Conservation (phyloP, 2,329 filamentous ascomycete species). For the Sporothrix globosa region DNA sequence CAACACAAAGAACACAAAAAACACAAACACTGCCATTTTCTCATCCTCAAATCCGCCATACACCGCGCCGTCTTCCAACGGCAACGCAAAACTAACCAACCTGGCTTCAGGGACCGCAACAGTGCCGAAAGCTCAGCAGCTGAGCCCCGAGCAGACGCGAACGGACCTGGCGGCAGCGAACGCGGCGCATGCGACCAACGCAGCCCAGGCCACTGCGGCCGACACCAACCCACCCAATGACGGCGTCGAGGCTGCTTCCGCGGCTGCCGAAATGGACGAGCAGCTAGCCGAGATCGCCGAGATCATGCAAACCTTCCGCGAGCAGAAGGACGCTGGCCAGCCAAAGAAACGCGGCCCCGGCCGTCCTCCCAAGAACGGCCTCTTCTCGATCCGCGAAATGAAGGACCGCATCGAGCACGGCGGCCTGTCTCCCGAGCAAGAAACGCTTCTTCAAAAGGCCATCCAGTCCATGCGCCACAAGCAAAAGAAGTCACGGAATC, state of each 20-base stretch:
- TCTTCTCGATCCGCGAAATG: constrained; percentile 79
- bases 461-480: constrained; percentile 32
- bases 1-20: not conserved
- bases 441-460: constrained; percentile 16
- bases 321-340: constrained; percentile 39
- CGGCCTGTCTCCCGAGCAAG: constrained; percentile 21
- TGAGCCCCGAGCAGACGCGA: not conserved
- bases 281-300: constrained; percentile 22
- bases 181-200: not conserved
- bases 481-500: constrained; percentile 27
- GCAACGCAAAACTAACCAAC: constrained; percentile 1
- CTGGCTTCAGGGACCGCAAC: not conserved
- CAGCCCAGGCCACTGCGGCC: too few species aligned
- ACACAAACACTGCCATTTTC: not conserved
- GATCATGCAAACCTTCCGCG: constrained; percentile 27
- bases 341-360: constrained; percentile 75
- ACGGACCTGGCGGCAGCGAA: not conserved
- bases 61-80: not conserved
- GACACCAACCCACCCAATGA: constrained; percentile 7
- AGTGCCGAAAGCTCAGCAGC: not conserved
- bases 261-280: constrained; percentile 25
- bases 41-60: not conserved
- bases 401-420: constrained; percentile 52
- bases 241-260: not conserved
- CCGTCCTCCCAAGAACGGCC: constrained; percentile 79